phyloP scores from a whole-genome alignment of 2,329 filamentous ascomycete species.

The Penicillium fuscoglaucum region DNA sequence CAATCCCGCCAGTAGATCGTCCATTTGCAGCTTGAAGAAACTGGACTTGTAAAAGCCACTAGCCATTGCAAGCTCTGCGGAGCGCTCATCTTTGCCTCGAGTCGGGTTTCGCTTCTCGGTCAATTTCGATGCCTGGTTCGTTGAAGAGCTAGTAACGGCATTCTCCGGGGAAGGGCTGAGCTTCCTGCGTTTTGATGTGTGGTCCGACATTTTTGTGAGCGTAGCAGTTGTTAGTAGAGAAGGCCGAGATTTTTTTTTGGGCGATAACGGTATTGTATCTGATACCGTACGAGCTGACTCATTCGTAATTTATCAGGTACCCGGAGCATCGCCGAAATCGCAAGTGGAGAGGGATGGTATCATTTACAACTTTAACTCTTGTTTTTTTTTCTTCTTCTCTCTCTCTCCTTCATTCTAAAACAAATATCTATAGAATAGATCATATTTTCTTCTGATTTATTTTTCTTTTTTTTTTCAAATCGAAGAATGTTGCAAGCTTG shows the following conservation, averaged over 20 bases:
- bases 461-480: conserved; percentile 1
- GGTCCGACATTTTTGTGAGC: conserved; percentile 32
- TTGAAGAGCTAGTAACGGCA: conserved; percentile 13
- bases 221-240: background rate
- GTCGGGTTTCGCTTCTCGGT: conserved; percentile 27
- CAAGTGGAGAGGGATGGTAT: conserved; percentile 13
- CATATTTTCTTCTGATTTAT: background rate
- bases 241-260: conserved; percentile 25
- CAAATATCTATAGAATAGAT: background rate
- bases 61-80: conserved; percentile 39
- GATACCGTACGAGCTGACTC: conserved; percentile 14
- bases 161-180: conserved; percentile 40
- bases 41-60: conserved; percentile 64
- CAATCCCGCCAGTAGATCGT: conserved; percentile 61
- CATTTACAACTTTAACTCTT: conserved; percentile 7
- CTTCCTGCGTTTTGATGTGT: conserved; percentile 50
- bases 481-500: conserved; percentile 46
- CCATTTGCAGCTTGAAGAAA: conserved; percentile 67
- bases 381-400: background rate
- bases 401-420: conserved; percentile 5
- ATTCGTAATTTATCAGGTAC: conserved; percentile 12
- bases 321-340: conserved; percentile 25
- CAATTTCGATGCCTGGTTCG: conserved; percentile 30
- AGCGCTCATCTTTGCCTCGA: conserved; percentile 27
- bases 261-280: conserved; percentile 17